Evolutionary conservation across 140 eudicot species (phyloP).

Genomic region (Cichorium intybus): DNA sequence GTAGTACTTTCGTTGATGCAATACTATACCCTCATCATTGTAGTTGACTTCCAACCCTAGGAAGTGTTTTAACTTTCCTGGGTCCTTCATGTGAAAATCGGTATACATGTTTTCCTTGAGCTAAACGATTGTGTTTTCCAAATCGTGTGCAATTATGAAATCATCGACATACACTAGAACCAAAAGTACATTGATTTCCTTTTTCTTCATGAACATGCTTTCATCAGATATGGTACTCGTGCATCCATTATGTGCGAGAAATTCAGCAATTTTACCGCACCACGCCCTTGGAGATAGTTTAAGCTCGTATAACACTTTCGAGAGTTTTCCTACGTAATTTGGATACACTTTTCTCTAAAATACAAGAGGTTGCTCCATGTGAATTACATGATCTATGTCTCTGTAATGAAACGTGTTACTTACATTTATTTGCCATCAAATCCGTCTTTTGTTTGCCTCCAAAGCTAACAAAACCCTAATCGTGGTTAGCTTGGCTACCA

Average conservation of each 20-base stretch:
- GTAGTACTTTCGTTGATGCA: neutral
- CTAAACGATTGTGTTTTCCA: neutral
- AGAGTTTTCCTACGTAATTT: neutral
- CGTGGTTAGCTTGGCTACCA: neutral
- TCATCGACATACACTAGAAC: neutral
- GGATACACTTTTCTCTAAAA: too few species aligned
- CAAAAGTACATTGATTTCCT: neutral
- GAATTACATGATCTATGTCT: neutral
- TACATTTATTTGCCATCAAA: too few species aligned
- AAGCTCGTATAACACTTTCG: neutral
- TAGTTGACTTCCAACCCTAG: neutral
- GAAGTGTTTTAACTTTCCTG: neutral
- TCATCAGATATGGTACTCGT: too few species aligned
- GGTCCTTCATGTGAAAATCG: neutral
- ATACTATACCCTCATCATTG: neutral
- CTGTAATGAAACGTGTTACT: neutral
- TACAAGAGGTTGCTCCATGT: too few species aligned
- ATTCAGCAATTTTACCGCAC: neutral
- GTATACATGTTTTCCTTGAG: neutral
- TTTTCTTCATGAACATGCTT: too few species aligned
- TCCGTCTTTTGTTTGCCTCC: too few species aligned
- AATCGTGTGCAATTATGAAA: neutral
- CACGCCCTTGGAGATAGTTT: neutral
- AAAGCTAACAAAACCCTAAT: neutral
- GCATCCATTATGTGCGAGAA: too few species aligned